Percentiles rank a stretch among this genome's conserved stretches.
These are phyloP conservation scores for Boletus rufocinnamomeus DNA, from an alignment of 768 basidiomycete species.

Conservation along the genomic window DNA sequence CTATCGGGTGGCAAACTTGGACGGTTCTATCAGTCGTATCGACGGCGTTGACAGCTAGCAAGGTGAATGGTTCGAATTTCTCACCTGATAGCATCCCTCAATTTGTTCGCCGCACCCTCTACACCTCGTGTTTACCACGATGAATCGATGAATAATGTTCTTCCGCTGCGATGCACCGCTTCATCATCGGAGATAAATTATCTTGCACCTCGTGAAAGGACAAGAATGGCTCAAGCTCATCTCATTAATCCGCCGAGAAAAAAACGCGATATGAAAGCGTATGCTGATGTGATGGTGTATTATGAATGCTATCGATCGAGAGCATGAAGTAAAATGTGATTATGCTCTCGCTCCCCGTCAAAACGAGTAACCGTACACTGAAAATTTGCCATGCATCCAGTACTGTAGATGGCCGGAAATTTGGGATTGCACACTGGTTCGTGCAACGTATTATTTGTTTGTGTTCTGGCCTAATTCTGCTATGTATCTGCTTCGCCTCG, in stretches of 20 bases:
- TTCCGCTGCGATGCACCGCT: conserved; percentile 29
- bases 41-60: conserved; percentile 12
- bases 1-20: conserved; percentile 5
- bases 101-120: conserved; percentile 21
- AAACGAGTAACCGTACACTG: conserved; percentile 13
- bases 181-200: conserved; percentile 34
- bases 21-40: conserved; percentile 8
- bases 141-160: conserved; percentile 24
- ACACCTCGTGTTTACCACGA: conserved; percentile 37
- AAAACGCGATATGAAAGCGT: conserved; percentile 5
- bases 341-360: conserved; percentile 1
- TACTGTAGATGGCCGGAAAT: conserved; percentile 14
- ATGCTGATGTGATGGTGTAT: conserved; percentile 1
- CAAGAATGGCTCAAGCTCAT: conserved; percentile 22
- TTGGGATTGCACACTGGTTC: conserved; percentile 15
- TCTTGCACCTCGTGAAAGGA: conserved; percentile 20
- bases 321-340: background rate
- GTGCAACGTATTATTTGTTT: conserved; percentile 25
- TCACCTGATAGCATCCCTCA: conserved; percentile 11
- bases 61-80: conserved; percentile 14
- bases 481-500: conserved; percentile 39
- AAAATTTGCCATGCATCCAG: conserved; percentile 16
- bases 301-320: conserved; percentile 4
- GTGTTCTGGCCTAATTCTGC: conserved; percentile 21
- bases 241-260: conserved; percentile 21